Evolutionary conservation across 441 rosid species (phyloP), one percentile per base, ranked within the genome.

Genomic region (Croton laevigatus): DNA sequence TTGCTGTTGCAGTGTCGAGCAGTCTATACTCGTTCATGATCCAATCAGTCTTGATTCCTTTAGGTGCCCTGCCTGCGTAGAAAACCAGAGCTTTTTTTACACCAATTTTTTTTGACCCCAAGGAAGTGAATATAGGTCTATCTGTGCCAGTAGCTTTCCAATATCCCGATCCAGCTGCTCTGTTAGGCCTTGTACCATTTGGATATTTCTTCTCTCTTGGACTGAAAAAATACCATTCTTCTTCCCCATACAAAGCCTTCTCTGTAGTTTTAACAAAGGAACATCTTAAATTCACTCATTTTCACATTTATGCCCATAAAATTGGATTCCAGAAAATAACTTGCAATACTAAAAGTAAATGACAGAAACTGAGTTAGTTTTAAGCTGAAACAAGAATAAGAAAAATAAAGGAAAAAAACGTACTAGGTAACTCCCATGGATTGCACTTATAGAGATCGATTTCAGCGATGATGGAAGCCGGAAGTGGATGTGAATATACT

Each of bases 401-500:
- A 40, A 52, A 7, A 16, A 1, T 42, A 10, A 20, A 5, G 0
- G 11, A 1, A 16, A 27, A 36, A 8, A 12, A 70, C 77, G 16
- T n/a, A 86, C 90, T 66, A 45, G 86, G 88, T 65, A 86, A 79
- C 53, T 86, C 86, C 90, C 86, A 82, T n/a, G 90, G 88, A 66
- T 79, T 75, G 68, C 73, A 69, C 62, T 81, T 82, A 36, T 81
- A 86, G 1, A 86, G 79, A 71, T 86, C 78, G 14, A 84, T 65
- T 58, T 84, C 87, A 0, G 88, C 85, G 0, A 87, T 80, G 36
- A 83, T 27, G 4, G 79, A 58, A 5, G 89, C 87, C 0, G 89
- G 89, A 16, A 85, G 79, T 0, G 83, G 82, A 45, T 51, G 69
- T 0, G 83, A 82, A 70, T 71, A 59, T 6, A 75, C 86, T 79